phyloP scores from a whole-genome alignment of 2,329 filamentous ascomycete species.

The Metarhizium rileyi region DNA sequence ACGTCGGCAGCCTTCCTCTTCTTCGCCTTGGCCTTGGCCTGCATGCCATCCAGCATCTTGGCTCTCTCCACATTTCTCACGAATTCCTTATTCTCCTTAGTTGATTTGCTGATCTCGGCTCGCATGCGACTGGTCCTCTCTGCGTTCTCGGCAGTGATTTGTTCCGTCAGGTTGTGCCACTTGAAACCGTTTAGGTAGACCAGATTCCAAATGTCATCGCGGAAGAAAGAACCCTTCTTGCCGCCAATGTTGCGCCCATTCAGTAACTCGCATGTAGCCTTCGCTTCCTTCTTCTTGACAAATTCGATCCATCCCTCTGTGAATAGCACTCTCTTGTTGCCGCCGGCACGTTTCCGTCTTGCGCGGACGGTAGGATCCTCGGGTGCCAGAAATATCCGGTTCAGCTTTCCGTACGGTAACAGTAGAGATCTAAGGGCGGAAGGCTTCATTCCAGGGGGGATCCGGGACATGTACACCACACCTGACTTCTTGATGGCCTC shows the following conservation, averaged over 20 bases:
- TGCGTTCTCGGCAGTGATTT: slow-evolving; percentile 73
- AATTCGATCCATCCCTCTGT: slow-evolving; percentile 86
- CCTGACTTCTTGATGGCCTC: slow-evolving; percentile 63
- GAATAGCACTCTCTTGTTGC: slow-evolving; percentile 76
- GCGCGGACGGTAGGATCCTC: slow-evolving; percentile 60
- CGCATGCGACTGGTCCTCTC: slow-evolving; percentile 66
- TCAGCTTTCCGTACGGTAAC: slow-evolving; percentile 63
- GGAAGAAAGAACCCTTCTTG: slow-evolving; percentile 75
- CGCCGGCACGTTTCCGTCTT: slow-evolving; percentile 59
- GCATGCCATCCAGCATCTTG: slow-evolving; percentile 70
- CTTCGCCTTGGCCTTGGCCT: slow-evolving; percentile 44
- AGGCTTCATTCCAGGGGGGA: slow-evolving; percentile 85
- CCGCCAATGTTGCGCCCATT: slow-evolving; percentile 73
- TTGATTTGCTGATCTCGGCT: slow-evolving; percentile 66
- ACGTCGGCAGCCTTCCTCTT: slow-evolving; percentile 25
- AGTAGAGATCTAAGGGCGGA: slow-evolving; percentile 66
- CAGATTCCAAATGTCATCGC: slow-evolving; percentile 80
- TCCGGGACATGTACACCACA: slow-evolving; percentile 72
- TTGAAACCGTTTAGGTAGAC: slow-evolving; percentile 78
- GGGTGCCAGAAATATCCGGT: slow-evolving; percentile 69
- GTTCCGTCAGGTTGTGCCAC: slow-evolving; percentile 65
- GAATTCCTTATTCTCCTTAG: slow-evolving; percentile 73
- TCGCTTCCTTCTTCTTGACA: slow-evolving; percentile 63
- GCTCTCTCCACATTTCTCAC: slow-evolving; percentile 68
- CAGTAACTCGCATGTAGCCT: slow-evolving; percentile 63